Conservation (phyloP, 2,329 filamentous ascomycete genomes). For the Dothidotthia symphoricarpi region DNA sequence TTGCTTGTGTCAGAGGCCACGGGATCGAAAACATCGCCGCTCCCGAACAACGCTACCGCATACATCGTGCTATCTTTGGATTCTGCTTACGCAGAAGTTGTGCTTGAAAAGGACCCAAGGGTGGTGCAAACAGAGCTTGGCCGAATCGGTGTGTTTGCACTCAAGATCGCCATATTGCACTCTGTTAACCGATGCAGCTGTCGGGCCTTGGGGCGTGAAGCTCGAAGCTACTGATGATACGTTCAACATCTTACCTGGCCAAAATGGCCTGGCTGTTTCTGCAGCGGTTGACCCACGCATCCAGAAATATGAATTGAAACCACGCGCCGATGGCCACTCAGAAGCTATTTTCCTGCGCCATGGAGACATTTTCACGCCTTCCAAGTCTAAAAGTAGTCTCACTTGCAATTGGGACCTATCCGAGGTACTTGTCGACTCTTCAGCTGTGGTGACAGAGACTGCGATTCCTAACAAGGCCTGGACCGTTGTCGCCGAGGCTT, state of each 20-base stretch:
- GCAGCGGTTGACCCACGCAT: slow-evolving; percentile 2
- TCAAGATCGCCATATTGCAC: neutral
- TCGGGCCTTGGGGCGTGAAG: slow-evolving; percentile 22
- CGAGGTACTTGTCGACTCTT: slow-evolving; percentile 36
- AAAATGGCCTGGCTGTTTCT: neutral
- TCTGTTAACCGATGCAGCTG: slow-evolving; percentile 13
- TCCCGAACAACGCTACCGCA: slow-evolving; percentile 6
- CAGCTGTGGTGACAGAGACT: slow-evolving; percentile 17
- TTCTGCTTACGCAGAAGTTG: slow-evolving; percentile 1
- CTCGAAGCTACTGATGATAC: slow-evolving; percentile 22
- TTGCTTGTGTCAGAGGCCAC: slow-evolving; percentile 2
- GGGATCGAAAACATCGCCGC: neutral
- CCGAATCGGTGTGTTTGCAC: slow-evolving; percentile 16
- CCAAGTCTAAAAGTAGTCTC: slow-evolving; percentile 8
- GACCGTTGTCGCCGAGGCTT: slow-evolving; percentile 5
- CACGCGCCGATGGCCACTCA: slow-evolving; percentile 6
- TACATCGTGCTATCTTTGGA: slow-evolving; percentile 4
- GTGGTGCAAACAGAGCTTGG: slow-evolving; percentile 13
- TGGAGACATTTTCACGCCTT: slow-evolving; percentile 24
- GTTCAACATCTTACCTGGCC: slow-evolving; percentile 19
- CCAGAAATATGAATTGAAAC: slow-evolving; percentile 23
- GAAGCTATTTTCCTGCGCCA: slow-evolving; percentile 34
- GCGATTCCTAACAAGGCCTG: slow-evolving; percentile 1
- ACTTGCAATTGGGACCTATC: slow-evolving; percentile 18
- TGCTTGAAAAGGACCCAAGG: neutral